Base-by-base conservation (phyloP, 1,284 basidiomycete genomes). In the Trametes polyzona region DNA sequence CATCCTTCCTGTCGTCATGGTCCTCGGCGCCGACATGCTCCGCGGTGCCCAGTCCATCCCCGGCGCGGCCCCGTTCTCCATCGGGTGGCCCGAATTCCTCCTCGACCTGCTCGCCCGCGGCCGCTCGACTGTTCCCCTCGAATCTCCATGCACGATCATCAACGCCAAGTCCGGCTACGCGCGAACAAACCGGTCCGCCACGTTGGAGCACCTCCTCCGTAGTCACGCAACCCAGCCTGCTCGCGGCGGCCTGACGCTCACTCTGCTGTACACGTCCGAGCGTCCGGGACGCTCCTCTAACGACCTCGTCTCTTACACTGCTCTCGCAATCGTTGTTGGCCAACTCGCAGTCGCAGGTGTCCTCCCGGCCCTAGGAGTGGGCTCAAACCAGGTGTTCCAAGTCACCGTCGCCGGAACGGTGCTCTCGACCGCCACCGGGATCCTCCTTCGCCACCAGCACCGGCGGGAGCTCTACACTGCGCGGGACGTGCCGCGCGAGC, bases 331-430 rank as follows among this genome's bases (percentile, higher is more conserved):
- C 21, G 24, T 16, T n/a, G 10, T 59, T 14, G 10, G 61, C 11
- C 71, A 72, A 46, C 42, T 69, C 30, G 55, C 42, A 16, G 61
- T 68, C 24, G 59, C 70, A 11, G 50, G 51, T 36, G 60, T 69
- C 10, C 67, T 68, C 9, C 52, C 47, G 2, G 50, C 19, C 9
- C 32, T 67, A 16, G 53, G 51, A 19, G 51, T 57, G 16, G 56
- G 65, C 26, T 71, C 66, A 53, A 19, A 29, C 23, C 54, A 64
- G 32, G 40, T 69, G 17, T 19, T 67, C 43, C 4, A 9, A 4
- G 24, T 70, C 50, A 68, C 66, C 7, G 27, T 47, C 4, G 29
- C 27, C 9, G 69, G 68, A 7, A 67, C 42, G 19, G 4, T 65
- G n/a, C 59, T 70, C n/a, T 60, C 64, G 6, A 59, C 61, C 36